Conservation (phyloP, 176 grass and related monocot species). For the Musa itinerans region DNA sequence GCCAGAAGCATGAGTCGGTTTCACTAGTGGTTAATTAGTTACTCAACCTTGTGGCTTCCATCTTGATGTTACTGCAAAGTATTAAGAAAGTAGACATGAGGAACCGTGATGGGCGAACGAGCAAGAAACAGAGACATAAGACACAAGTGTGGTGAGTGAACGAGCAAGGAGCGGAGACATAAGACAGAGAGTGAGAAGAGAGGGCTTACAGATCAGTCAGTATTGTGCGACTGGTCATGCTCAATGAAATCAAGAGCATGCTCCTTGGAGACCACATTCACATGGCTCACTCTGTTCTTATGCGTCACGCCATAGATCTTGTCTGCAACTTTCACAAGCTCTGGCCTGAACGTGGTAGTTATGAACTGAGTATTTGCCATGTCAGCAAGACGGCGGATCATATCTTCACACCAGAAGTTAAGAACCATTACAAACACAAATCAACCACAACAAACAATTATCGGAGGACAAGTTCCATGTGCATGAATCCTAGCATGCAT, state of each 20-base stretch:
- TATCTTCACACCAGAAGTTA: constrained; percentile 55
- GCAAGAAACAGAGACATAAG: too few species aligned
- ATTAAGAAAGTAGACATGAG: too few species aligned
- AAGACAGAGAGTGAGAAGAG: not conserved
- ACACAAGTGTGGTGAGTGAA: too few species aligned
- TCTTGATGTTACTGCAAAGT: too few species aligned
- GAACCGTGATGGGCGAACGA: too few species aligned
- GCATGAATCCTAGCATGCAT: not conserved
- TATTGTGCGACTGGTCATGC: constrained; percentile 82
- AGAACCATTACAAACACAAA: constrained; percentile 6
- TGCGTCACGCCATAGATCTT: constrained; percentile 94
- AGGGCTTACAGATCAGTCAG: constrained; percentile 33
- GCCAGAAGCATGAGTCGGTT: too few species aligned
- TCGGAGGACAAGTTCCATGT: not conserved
- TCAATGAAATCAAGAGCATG: constrained; percentile 92
- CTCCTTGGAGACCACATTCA: constrained; percentile 76
- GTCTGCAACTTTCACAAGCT: constrained; percentile 84
- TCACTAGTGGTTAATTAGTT: too few species aligned
- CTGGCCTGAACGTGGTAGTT: constrained; percentile 73
- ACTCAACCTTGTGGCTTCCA: too few species aligned
- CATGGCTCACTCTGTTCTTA: constrained; percentile 83
- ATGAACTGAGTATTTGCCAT: constrained; percentile 82
- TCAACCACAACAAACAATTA: too few species aligned
- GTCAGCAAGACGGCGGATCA: constrained; percentile 74
- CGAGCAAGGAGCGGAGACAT: not conserved